Conservation (phyloP, 495 filamentous ascomycete species). For the Annulohypoxylon stygium region DNA sequence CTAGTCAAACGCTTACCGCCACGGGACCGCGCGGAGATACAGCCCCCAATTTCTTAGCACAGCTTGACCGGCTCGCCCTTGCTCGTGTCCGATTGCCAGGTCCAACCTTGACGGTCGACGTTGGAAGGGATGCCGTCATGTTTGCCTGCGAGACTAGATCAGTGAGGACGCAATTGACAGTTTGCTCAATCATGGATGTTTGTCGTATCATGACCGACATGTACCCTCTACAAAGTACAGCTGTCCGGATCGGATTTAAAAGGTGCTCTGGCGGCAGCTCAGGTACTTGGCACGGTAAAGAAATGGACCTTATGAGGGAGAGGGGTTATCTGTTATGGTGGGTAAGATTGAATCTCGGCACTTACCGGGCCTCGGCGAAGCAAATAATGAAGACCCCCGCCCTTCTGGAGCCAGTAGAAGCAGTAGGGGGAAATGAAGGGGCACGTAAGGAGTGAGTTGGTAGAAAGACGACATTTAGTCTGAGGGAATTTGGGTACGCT, state of each 20-base stretch:
- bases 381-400: conserved; percentile 23
- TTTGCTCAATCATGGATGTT: conserved; percentile 18
- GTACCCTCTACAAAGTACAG: conserved; percentile 8
- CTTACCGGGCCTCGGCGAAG: conserved; percentile 29
- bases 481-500: conserved; percentile 43
- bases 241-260: not conserved
- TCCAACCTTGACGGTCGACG: not conserved
- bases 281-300: conserved; percentile 4
- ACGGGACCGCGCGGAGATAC: conserved; percentile 22
- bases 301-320: not conserved
- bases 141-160: conserved; percentile 12
- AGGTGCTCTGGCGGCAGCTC: not conserved
- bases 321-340: conserved; percentile 5
- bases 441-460: conserved; percentile 14
- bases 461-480: conserved; percentile 24
- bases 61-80: conserved; percentile 30
- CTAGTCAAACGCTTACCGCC: conserved; percentile 18
- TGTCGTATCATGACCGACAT: not conserved
- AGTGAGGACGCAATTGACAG: conserved; percentile 24
- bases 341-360: conserved; percentile 38
- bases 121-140: conserved; percentile 19
- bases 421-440: conserved; percentile 31
- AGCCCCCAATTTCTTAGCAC: conserved; percentile 29
- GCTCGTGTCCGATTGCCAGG: conserved; percentile 18
- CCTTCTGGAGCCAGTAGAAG: conserved; percentile 21